Conservation (phyloP, 2,329 filamentous ascomycete genomes). For the Cryphonectria radicalis region DNA sequence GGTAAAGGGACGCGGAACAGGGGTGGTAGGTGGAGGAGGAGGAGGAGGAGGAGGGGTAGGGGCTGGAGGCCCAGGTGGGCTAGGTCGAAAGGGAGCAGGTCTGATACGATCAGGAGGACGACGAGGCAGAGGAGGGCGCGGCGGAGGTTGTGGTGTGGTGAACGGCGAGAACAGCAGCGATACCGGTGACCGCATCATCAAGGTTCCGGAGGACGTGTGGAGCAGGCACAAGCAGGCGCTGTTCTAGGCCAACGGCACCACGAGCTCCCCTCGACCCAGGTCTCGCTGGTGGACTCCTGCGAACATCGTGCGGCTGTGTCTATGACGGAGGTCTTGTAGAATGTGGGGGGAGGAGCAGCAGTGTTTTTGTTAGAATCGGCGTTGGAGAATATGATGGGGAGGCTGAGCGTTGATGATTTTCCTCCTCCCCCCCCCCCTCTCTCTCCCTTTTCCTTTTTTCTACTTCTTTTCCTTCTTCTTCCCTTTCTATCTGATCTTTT, state of each 20-base stretch:
- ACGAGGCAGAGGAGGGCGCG: too few relatives aligned
- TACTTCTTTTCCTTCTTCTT: too few relatives aligned
- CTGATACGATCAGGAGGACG: neutral
- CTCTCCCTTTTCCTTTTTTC: neutral
- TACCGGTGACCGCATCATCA: neutral
- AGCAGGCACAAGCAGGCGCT: constrained; percentile 4
- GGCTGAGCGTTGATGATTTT: neutral
- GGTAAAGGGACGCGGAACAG: neutral
- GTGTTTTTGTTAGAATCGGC: too few relatives aligned
- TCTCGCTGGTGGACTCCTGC: neutral
- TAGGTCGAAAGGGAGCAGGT: too few relatives aligned
- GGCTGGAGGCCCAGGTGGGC: too few relatives aligned
- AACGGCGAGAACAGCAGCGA: neutral
- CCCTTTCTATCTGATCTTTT: neutral
- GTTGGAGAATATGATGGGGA: neutral
- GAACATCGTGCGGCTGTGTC: neutral
- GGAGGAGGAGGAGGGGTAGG: too few relatives aligned
- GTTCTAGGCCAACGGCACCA: neutral
- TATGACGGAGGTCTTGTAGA: neutral
- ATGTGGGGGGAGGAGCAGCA: too few relatives aligned
- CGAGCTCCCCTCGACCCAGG: neutral
- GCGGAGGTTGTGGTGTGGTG: too few relatives aligned
- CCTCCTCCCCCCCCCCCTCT: too few relatives aligned
- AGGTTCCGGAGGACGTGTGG: constrained; percentile 17
- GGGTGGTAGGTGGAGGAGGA: neutral